These are phyloP conservation scores for Diaporthe batatas DNA, from an alignment of 2,329 filamentous ascomycete species.

Conservation along the genomic window DNA sequence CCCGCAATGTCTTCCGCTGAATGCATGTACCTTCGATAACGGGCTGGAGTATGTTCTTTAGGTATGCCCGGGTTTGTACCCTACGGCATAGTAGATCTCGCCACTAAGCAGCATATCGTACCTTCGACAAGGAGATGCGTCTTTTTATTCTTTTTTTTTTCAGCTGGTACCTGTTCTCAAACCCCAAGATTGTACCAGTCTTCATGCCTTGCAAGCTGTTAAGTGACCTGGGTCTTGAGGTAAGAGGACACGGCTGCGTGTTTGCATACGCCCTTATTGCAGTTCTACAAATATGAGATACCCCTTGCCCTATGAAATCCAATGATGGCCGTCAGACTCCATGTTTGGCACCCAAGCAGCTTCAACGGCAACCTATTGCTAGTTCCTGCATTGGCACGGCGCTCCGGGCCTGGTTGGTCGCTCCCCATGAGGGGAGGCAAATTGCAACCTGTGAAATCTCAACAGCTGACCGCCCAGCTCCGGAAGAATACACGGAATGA, in stretches of 20 bases:
- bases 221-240: no score
- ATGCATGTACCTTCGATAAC: background rate
- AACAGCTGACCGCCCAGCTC: conserved; percentile 9
- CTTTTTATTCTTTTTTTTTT: background rate
- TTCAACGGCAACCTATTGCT: background rate
- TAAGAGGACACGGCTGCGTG: background rate
- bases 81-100: background rate
- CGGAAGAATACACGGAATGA: background rate
- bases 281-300: background rate
- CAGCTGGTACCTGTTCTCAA: background rate
- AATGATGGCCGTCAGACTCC: background rate
- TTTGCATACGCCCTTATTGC: background rate
- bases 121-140: no score
- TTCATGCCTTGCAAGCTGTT: no score
- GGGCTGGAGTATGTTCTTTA: background rate
- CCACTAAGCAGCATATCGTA: background rate
- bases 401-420: background rate
- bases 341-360: no score
- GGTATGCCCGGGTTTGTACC: background rate
- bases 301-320: background rate
- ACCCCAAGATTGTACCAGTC: background rate
- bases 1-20: background rate
- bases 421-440: background rate
- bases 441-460: background rate
- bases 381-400: conserved; percentile 8